A percentile compares a stretch with the other conserved stretches of the same genome.
These are phyloP conservation scores for Pythium monospermum DNA, from an alignment of 352 stramenopile genomes.

Conservation along the genomic window DNA sequence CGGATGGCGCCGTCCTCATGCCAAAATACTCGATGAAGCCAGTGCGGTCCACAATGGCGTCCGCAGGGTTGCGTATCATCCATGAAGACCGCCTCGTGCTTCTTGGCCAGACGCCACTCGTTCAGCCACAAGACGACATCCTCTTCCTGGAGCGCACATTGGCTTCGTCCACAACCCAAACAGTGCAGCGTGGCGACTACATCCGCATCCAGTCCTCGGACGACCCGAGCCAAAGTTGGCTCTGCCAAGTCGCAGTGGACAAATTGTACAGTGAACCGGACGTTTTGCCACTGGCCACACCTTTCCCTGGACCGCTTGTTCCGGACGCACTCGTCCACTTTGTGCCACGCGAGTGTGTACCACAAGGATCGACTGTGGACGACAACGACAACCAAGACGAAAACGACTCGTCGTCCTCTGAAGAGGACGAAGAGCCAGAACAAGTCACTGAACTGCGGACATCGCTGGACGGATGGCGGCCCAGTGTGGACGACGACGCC, in stretches of 20 bases:
- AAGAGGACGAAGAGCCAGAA: neutral
- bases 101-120: constrained; percentile 16
- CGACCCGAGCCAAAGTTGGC: constrained; percentile 16
- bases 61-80: constrained; percentile 6
- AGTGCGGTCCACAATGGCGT: constrained; percentile 9
- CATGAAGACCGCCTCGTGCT: constrained; percentile 14
- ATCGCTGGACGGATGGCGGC: constrained; percentile 17
- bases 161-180: neutral
- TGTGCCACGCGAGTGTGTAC: constrained; percentile 18
- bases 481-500: constrained; percentile 22
- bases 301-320: constrained; percentile 19
- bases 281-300: constrained; percentile 13
- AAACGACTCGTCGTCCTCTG: neutral
- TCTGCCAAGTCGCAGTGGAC: constrained; percentile 16
- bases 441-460: constrained; percentile 13
- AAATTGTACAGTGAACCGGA: constrained; percentile 13
- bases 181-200: constrained; percentile 17
- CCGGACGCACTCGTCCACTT: constrained; percentile 21
- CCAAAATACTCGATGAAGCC: neutral
- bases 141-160: constrained; percentile 15
- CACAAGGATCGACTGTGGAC: constrained; percentile 1
- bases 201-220: constrained; percentile 20
- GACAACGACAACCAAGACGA: constrained; percentile 1
- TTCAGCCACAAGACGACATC: constrained; percentile 22
- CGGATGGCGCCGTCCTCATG: neutral